A percentile compares a stretch with the other conserved stretches of the same genome.
Evolutionary conservation across 129 eudicot genomes (phyloP).

Genomic region (Flaveria robusta): DNA sequence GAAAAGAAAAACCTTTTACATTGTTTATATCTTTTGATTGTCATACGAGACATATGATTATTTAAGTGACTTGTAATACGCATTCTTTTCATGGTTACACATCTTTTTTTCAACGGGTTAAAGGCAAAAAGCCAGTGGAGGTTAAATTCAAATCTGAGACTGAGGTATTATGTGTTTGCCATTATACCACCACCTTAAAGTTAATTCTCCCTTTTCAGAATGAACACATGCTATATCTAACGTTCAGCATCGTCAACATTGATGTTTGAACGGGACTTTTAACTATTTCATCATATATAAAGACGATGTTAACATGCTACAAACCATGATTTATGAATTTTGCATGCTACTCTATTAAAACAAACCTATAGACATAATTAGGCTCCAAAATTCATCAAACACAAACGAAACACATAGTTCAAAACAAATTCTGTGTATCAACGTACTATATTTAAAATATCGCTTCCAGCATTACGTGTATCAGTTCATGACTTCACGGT

Average conservation of each 20-base stretch:
- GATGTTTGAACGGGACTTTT: neutral
- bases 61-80: conserved; percentile 28
- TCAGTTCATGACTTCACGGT: conserved; percentile 47
- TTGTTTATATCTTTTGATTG: conserved; percentile 14
- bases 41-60: conserved; percentile 10
- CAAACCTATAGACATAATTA: conserved; percentile 22
- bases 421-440: conserved; percentile 13
- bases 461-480: neutral
- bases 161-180: too few relatives aligned
- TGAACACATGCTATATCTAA: neutral
- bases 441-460: conserved; percentile 24
- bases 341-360: conserved; percentile 13
- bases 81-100: conserved; percentile 5
- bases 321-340: neutral
- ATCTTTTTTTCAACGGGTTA: neutral
- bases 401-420: conserved; percentile 11
- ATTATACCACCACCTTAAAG: too few relatives aligned
- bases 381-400: conserved; percentile 33
- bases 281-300: neutral
- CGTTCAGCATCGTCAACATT: neutral
- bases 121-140: too few relatives aligned
- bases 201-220: neutral
- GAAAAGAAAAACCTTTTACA: neutral
- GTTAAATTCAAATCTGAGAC: too few relatives aligned
- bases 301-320: neutral